Base-by-base conservation (phyloP, 768 basidiomycete genomes). In the Leccinellum albellum region DNA sequence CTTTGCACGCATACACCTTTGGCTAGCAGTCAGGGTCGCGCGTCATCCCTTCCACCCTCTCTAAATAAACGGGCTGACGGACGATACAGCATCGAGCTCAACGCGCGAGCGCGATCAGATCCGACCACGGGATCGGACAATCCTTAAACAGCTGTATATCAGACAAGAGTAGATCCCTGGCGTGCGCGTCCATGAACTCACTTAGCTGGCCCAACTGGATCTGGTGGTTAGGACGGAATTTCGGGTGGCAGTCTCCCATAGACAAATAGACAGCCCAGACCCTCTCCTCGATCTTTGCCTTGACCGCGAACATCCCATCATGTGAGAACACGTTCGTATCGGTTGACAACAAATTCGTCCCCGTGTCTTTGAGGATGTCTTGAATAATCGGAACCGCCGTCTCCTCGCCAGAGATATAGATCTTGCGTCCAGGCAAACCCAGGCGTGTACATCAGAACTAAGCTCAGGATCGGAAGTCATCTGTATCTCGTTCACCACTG, bases 361-460 rank as follows among this genome's bases (percentile, higher is more conserved):
- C 26, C 26, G 26, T 26, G 6, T 26, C 26, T 26, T 26, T 26
- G 26, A 26, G 26, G 26, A 26, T 26, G 26, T 26, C 26, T 26
- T 26, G 26, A 26, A 26, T 26, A 6, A 26, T 26, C 26, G 26
- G 26, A 3, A 98, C 84, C 0, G 89, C 94, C 3, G 89, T 88
- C 63, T 93, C 94, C 70, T 99, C 97, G 4, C 97, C 97, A 66
- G 96, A 98, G 1, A 99, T 79, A 73, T 99, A 97, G 1, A 99
- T 65, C 67, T 98, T 94, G 26, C 79, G 76, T 2, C 94, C 94
- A 54, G 79, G 73, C 1, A 87, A 49, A 3, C 91, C 90, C 20
- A 97, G 72, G 94, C 94, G 13, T 9, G 90, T 89, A 96, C 97
- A 99, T 0, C 84, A 24, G 74, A 76, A 0, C 97, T 96, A 15